Base-by-base conservation (phyloP, 2,329 filamentous ascomycete species). In the Aspergillus carbonarius region DNA sequence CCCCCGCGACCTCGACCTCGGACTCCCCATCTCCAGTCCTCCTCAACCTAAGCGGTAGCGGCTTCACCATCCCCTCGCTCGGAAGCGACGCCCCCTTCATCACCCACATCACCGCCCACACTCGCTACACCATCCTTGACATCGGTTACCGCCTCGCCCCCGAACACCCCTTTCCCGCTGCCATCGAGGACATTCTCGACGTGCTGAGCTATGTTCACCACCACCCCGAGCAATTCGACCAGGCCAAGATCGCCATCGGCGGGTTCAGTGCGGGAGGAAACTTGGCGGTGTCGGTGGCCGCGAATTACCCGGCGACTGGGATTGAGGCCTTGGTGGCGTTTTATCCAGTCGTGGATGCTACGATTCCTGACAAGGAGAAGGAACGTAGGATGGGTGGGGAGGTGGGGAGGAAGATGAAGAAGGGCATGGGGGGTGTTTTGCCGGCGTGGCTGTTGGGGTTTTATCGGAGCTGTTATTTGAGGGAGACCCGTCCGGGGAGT, bases 201-300 rank as follows among this genome's bases (percentile, higher is more conserved):
- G 67, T 65, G 4, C 52, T 78, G 13, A 60, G 52, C n/a, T 75
- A 68, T 62, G 68, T 76, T 0, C 66, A 67, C 3, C 55, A 62
- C 2, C 72, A 70, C 15, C 69, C 70, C 0, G 62, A 70, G 1
- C 17, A 54, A 0, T 79, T 72, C 63, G 70, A 78, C 40, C 3
- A 18, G 2, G 52, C 58, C 0, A 63, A 62, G 4, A 50, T 79
- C 12, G 68, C 69, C 0, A 56, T 78, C 1, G 72, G 69, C 1
- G 78, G 78, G 8, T 79, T 79, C 62, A 77, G 74, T 44, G 73
- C 78, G 0, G 78, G 78, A 2, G 77, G 54, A 0, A 78, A 73
- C 44, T 67, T 79, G 32, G 54, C 62, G 2, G 46, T 72, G 51
- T 40, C 50, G 3, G 10, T 57, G 20, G 57, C 55, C n/a, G 54